Evolutionary conservation across 2,329 filamentous ascomycete genomes (phyloP), one percentile per base, ranked within the genome.

Genomic region (Metarhizium robertsii): DNA sequence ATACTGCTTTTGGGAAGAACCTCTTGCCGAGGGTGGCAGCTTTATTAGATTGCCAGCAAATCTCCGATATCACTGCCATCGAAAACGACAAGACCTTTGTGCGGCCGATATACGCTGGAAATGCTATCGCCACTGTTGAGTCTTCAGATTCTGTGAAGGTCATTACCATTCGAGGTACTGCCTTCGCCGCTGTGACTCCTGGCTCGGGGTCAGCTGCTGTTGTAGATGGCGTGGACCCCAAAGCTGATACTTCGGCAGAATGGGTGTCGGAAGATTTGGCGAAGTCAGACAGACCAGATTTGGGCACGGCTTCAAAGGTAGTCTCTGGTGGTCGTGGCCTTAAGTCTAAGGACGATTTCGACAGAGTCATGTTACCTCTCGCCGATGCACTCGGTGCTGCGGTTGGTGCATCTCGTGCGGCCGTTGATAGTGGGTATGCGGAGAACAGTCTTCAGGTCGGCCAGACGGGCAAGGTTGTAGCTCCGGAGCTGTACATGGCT

Each of bases 391-490:
- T 99, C 3, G 92, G 92, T 48, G 94, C 94, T n/a, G 94, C 94
- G 4, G 91, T 99, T 58, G 94, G 94, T 65, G 94, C 94, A 32
- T 96, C 90, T 53, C 85, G 94, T 65, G 94, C 94, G 18, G 94
- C 94, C 10, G 94, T 99, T 45, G 94, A 99, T 74, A 95, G 89
- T 64, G 94, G 94, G 5, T 99, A 96, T 67, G 94, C 94, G 34
- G 94, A 99, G 76, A 99, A 99, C 80, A 96, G 90, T 71, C 77
- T 99, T 64, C 94, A 99, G 75, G 92, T 99, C 61, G 94, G 94
- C 49, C 94, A 99, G 79, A 99, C 94, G 14, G 94, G 94, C 66
- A 99, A 99, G 82, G 95, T 97, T 59, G 92, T 99, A 54, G 94
- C 94, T 50, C 94, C 94, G 57, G 87, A 99, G 72, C 77, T 99